Evolutionary conservation across 495 filamentous ascomycete genomes (phyloP), one percentile per base, ranked within the genome.

Genomic region (Penicillium coprophilum): DNA sequence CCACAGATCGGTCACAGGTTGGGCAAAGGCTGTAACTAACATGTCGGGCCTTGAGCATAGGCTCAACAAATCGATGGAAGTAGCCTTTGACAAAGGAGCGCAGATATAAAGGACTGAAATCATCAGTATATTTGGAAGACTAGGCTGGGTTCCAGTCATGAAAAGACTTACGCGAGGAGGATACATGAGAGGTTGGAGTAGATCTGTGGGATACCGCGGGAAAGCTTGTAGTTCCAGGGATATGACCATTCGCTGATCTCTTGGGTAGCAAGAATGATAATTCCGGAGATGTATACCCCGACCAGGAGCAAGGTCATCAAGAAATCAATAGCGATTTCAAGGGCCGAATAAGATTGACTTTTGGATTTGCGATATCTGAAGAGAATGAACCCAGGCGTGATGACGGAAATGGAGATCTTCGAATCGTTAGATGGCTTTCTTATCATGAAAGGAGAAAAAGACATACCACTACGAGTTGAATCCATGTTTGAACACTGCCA

Each of bases 111-210:
- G 50, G 36, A 19, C 53, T 56, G 17, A 3, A 11, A 11, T 1
- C 19, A 21, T 15, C 6, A 40, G 24, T 40, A 24, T 19, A 20
- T 32, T 32, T 11, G 19, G 19, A 12, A 9, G 4, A 19, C 28
- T 5, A 24, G 23, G 6, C 17, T 17, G 11, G n/a, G 21, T 28
- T 46, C 6, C 44, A 24, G 23, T 24, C 23, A 24, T 15, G 44
- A 5, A n/a, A 2, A 4, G 4, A 49, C 27, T 32, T 40, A 56
- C 53, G 31, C 27, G 13, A 56, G 32, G 9, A 56, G 13, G 8
- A 56, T n/a, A 28, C 53, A 56, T 34, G 46, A 46, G 13, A 56
- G 45, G 24, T 56, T 56, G 45, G 53, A 56, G 38, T 56, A 56
- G 23, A 56, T 43, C 24, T 49, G 32, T 3, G 53, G 53, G 31